Base-by-base conservation (phyloP, 2,329 filamentous ascomycete genomes). In the Aspergillus aculeatus region DNA sequence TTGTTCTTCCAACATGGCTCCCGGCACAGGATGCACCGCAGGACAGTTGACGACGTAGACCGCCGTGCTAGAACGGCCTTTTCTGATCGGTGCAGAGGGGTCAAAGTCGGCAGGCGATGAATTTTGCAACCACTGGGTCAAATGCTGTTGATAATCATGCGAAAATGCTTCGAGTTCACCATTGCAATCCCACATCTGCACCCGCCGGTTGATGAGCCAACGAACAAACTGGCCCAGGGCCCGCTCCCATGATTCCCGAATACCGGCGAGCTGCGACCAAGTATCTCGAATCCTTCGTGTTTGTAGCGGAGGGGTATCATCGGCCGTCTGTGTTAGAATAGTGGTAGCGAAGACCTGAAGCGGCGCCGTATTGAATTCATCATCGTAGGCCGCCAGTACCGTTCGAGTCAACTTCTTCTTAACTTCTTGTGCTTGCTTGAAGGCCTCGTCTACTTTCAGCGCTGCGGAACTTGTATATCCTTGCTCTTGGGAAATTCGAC, bases 11-110 rank as follows among this genome's bases (percentile, higher is more conserved):
- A 76, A 59, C 12, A 67, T 59, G 31, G 62, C 66, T 38, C 64
- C 70, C 11, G 72, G 71, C 16, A 75, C 61, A 5, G 66, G 69
- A 59, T 75, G 73, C 4, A 73, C 64, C 26, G 69, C 71, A 12
- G 73, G 73, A 35, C 73, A 76, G 52, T 75, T 66, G 16, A 76
- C 72, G 11, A 71, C 64, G 61, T 75, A 76, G 11, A 72, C 59
- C 12, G 66, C 57, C 16, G 38, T 44, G 29, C 58, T 51, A 10
- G 19, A 41, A 21, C 47, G 51, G 31, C 54, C 54, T 44, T 48
- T 62, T 50, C 24, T 57, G 26, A n/a, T 47, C 50, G 57, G 53
- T 2, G 41, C 11, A 21, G 56, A 49, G n/a, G 19, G 57, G 24
- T 56, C 38, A 1, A 53, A 52, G 9, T 64, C 60, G n/a, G 62